A percentile compares a stretch with the other conserved stretches of the same genome.
phyloP scores from a whole-genome alignment of 108 stramenopile species.

The Thalassiosira profunda region DNA sequence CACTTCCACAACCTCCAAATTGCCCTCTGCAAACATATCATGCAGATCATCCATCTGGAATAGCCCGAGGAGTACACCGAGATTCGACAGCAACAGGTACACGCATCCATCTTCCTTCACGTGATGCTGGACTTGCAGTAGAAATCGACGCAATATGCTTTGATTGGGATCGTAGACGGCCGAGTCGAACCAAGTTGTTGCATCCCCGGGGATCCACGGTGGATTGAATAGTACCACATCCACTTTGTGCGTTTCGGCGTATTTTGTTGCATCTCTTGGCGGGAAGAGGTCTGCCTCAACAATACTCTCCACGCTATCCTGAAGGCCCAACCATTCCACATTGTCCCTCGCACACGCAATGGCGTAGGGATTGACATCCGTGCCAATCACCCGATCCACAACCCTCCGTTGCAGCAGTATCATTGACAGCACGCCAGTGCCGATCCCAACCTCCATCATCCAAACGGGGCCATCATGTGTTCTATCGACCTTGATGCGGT shows the following conservation, averaged over 20 bases:
- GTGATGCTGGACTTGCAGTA: background rate
- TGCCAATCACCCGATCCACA: background rate
- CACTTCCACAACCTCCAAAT: too few relatives aligned
- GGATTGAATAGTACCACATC: slow-evolving; percentile 2
- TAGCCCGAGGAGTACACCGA: background rate
- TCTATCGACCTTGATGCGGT: background rate
- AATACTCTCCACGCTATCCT: background rate
- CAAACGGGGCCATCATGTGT: background rate
- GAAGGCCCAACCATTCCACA: background rate
- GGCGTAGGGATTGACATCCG: slow-evolving; percentile 1
- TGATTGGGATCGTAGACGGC: slow-evolving; percentile 1
- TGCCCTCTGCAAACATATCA: too few relatives aligned
- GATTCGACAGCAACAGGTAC: slow-evolving; percentile 1
- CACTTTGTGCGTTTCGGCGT: too few relatives aligned
- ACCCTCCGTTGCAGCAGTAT: background rate
- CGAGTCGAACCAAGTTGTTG: background rate
- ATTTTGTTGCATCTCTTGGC: background rate
- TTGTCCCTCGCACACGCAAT: slow-evolving; percentile 2
- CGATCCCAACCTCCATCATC: slow-evolving; percentile 10
- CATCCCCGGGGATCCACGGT: slow-evolving; percentile 8
- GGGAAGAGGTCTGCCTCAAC: slow-evolving; percentile 3
- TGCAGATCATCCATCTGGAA: too few relatives aligned
- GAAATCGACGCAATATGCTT: background rate
- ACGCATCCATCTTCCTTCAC: slow-evolving; percentile 2
- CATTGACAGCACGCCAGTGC: background rate